Conservation (phyloP, 495 filamentous ascomycete genomes). For the Penicilliopsis zonata region DNA sequence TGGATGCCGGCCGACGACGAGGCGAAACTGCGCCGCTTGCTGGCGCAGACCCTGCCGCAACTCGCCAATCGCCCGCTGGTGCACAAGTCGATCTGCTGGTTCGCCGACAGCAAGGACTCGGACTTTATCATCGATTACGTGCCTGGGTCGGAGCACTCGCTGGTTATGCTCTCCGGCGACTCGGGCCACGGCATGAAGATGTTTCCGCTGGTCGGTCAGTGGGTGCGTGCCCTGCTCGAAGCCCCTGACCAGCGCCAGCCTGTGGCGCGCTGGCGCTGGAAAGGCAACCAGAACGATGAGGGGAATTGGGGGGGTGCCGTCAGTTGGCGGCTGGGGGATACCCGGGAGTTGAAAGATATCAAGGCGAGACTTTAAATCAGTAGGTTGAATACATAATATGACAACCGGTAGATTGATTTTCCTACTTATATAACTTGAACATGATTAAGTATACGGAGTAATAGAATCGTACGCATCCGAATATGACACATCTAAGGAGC, state of each 20-base stretch:
- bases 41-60: constrained; percentile 36
- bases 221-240: constrained; percentile 29
- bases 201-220: constrained; percentile 39
- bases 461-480: too few relatives aligned
- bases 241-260: constrained; percentile 13
- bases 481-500: too few relatives aligned
- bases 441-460: too few relatives aligned
- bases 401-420: too few relatives aligned
- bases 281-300: constrained; percentile 11
- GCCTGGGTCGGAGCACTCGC: constrained; percentile 25
- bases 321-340: constrained; percentile 25
- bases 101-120: constrained; percentile 41
- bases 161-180: constrained; percentile 37
- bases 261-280: constrained; percentile 34
- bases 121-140: constrained; percentile 45
- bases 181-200: constrained; percentile 47
- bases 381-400: too few relatives aligned
- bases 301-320: constrained; percentile 29
- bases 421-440: too few relatives aligned
- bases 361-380: too few relatives aligned
- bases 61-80: constrained; percentile 39
- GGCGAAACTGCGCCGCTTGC: constrained; percentile 25
- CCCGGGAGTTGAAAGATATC: constrained; percentile 20
- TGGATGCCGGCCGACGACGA: constrained; percentile 40
- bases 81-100: constrained; percentile 41